Evolutionary conservation across 2,329 filamentous ascomycete genomes (phyloP), one percentile per base, ranked within the genome.

Genomic region (Fusarium verrucosum): DNA sequence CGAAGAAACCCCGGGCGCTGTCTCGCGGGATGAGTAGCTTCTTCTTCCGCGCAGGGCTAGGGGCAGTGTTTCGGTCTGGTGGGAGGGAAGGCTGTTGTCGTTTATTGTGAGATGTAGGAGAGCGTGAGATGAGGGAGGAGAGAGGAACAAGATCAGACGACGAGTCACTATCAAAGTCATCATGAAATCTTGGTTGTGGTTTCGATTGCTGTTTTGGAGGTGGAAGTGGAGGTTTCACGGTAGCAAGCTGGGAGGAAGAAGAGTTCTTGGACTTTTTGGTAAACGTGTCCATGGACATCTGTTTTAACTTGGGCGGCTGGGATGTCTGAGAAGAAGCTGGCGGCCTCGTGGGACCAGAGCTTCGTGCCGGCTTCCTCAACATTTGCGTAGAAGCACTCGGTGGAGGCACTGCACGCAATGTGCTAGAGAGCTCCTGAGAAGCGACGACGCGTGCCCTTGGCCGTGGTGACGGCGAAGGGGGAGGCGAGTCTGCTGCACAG

Each of bases 1-100:
- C 68, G 60, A 79, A 78, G 68, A 80, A 82, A 4, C 80, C 80
- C 7, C 69, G 68, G 14, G 70, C 70, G 40, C 77, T 78, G 23
- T 69, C 70, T 37, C 75, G 74, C 13, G 79, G 77, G 32, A 79
- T 65, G 57, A 79, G 74, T 13, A 80, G 58, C 57, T 77, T 81
- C 60, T 79, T 82, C 67, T 70, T 75, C 54, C 54, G 62, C 50
- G 42, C 55, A 32, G 68, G 70, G 28, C 50, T 61, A 13, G 68
- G 58, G 22, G 57, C 70, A 17, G 36, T 32, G 5, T 38, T 40
- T 51, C 49, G 42, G 13, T 43, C 52, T 17, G 19, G 14, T 35
- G 40, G 30, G 7, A 26, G 51, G 8, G 26, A 16, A 14, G 33
- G 30, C 20, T 65, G 55, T 2, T 57, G 52, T 10, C 56, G 53